Evolutionary conservation across 2,329 filamentous ascomycete species (phyloP).

Genomic region (Phyllosticta ampelicida): DNA sequence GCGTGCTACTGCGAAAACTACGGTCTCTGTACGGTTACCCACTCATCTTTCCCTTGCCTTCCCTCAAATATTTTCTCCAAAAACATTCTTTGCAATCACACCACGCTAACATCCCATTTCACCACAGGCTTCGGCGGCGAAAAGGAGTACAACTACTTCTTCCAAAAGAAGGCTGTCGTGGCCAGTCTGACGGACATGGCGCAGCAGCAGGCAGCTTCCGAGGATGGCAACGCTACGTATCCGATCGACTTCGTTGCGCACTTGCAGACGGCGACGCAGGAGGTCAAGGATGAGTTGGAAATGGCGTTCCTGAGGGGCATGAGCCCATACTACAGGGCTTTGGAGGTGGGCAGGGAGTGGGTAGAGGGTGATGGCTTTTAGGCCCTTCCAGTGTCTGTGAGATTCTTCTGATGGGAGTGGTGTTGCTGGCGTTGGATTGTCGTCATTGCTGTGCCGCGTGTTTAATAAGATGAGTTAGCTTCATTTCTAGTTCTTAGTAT

Average conservation of each 20-base stretch:
- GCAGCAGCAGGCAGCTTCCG: conserved; percentile 24
- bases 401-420: neutral
- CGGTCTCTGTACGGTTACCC: conserved; percentile 35
- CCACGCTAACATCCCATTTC: neutral
- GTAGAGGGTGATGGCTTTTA: conserved; percentile 40
- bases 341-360: conserved; percentile 39
- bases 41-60: too few relatives aligned
- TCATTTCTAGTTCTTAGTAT: too few relatives aligned
- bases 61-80: too few relatives aligned
- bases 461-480: too few relatives aligned
- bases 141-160: conserved; percentile 33
- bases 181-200: conserved; percentile 26
- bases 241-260: neutral
- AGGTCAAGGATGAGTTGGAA: conserved; percentile 27
- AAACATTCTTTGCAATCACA: too few relatives aligned
- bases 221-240: conserved; percentile 14
- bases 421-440: neutral
- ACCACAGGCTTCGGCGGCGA: conserved; percentile 31
- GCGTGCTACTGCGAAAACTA: conserved; percentile 49
- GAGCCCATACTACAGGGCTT: conserved; percentile 35
- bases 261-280: conserved; percentile 19
- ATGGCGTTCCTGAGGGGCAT: conserved; percentile 36
- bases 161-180: conserved; percentile 27
- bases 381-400: neutral
- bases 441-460: too few relatives aligned